phyloP scores from a whole-genome alignment of 139 green algal genomes.

The Chlamydomonas eustigma region DNA sequence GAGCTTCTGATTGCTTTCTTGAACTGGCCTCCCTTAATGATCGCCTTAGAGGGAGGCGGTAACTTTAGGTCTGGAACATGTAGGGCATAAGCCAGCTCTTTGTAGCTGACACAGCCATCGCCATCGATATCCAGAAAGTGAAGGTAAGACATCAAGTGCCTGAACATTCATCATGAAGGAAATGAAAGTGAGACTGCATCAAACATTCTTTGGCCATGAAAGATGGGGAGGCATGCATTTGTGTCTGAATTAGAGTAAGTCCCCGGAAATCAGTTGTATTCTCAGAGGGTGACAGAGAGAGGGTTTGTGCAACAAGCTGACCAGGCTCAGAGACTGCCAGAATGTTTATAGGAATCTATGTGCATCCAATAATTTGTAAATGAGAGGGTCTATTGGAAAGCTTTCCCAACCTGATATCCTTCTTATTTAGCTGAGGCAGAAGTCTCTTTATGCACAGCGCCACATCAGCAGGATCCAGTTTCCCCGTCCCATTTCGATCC shows the following conservation, averaged over 20 bases:
- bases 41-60: background rate
- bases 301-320: too few relatives aligned
- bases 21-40: background rate
- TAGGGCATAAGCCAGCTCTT: constrained; percentile 17
- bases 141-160: constrained; percentile 5
- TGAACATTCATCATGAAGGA: too few relatives aligned
- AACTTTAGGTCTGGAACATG: constrained; percentile 21
- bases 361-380: background rate
- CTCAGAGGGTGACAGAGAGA: too few relatives aligned
- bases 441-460: background rate
- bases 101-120: constrained; percentile 13
- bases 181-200: too few relatives aligned
- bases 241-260: too few relatives aligned
- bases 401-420: background rate
- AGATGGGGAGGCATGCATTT: too few relatives aligned
- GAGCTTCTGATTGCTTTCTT: background rate
- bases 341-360: too few relatives aligned
- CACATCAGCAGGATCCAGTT: background rate
- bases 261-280: too few relatives aligned
- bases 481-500: background rate
- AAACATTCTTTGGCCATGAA: too few relatives aligned
- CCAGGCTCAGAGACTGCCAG: too few relatives aligned
- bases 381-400: too few relatives aligned
- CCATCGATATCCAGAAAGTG: constrained; percentile 13
- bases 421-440: background rate